Base-by-base conservation (phyloP, 495 filamentous ascomycete genomes). In the Parachaetomium inaequale region DNA sequence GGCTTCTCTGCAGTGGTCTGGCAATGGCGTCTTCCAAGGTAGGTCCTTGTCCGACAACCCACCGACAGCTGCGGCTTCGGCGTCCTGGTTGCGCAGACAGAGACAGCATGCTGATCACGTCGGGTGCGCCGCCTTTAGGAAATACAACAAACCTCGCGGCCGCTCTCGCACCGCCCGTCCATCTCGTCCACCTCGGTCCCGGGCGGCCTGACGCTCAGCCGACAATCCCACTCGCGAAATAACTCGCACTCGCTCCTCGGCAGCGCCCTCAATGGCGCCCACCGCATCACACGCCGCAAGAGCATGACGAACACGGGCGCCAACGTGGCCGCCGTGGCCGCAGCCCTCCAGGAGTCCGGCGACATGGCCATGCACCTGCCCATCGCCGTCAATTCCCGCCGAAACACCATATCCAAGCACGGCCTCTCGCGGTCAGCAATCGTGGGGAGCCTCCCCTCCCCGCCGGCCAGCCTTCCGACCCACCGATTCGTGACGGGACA, bases 231-330 rank as follows among this genome's bases (percentile, higher is more conserved):
- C 69, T 84, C 82, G 52, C 89, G 92, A 63, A 84, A 86, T 66
- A 92, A 93, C 75, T 89, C 92, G 19, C 88, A 95, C 72, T 93
- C 89, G 17, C 79, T 90, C 63, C 87, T 90, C 68, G 71, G 71
- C 52, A 70, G 72, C 53, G 85, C 91, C 40, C 82, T 91, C 76
- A 93, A 91, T 76, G 72, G 86, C 68, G 84, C 82, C 72, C 88
- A 96, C 74, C 90, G 94, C 57, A 85, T 98, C 63, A 92, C 90
- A 62, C 90, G 94, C 63, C 84, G 94, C 59, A 98, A 98, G 84
- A 96, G 93, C 76, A 92, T 92, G 65, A 91, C 89, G 55, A 87
- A 84, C 34, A 84, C 87, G 29, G 82, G 84, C 31, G 82, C 85
- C 70, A 94, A 90, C 75, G 76, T 77, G 56, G 85, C 88, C 31